Conservation (phyloP, 768 basidiomycete species). For the Mycena amicta region DNA sequence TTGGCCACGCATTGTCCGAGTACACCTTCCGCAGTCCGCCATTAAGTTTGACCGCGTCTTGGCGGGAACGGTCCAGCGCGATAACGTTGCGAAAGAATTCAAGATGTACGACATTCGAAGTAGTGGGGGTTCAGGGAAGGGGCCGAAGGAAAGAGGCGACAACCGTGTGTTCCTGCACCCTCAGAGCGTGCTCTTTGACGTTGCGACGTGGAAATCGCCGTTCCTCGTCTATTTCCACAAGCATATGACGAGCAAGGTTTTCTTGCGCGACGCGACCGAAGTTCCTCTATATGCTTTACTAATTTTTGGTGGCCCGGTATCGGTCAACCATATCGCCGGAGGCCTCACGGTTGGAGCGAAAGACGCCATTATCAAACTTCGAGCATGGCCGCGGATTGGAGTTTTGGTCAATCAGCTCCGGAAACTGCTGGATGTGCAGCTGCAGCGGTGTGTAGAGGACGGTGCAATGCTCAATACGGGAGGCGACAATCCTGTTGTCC, state of each 20-base stretch:
- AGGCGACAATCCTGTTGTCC: conserved; percentile 49
- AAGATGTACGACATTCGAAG: conserved; percentile 70
- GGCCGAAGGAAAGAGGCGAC: conserved; percentile 25
- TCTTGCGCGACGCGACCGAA: conserved; percentile 86
- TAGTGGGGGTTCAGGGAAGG: not conserved
- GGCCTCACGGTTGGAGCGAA: conserved; percentile 65
- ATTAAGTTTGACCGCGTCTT: conserved; percentile 87
- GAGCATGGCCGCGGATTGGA: conserved; percentile 89
- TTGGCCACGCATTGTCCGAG: conserved; percentile 81
- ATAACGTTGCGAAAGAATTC: conserved; percentile 83
- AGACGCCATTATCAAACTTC: conserved; percentile 59
- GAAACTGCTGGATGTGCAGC: conserved; percentile 65
- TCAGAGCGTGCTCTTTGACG: conserved; percentile 74
- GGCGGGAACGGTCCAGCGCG: conserved; percentile 81
- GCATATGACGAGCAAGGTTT: conserved; percentile 80
- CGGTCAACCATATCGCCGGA: conserved; percentile 80
- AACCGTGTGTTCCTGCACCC: conserved; percentile 84
- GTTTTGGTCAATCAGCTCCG: conserved; percentile 85
- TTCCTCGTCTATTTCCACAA: conserved; percentile 87
- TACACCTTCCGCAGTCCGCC: conserved; percentile 70
- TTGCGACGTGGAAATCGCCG: conserved; percentile 71
- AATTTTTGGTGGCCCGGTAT: conserved; percentile 80
- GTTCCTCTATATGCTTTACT: conserved; percentile 89
- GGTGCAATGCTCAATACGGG: conserved; percentile 43
- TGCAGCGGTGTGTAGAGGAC: conserved; percentile 60